Evolutionary conservation across 164 flowering plant species (phyloP), one percentile per base, ranked within the genome.

Genomic region (Nymphaea thermarum): DNA sequence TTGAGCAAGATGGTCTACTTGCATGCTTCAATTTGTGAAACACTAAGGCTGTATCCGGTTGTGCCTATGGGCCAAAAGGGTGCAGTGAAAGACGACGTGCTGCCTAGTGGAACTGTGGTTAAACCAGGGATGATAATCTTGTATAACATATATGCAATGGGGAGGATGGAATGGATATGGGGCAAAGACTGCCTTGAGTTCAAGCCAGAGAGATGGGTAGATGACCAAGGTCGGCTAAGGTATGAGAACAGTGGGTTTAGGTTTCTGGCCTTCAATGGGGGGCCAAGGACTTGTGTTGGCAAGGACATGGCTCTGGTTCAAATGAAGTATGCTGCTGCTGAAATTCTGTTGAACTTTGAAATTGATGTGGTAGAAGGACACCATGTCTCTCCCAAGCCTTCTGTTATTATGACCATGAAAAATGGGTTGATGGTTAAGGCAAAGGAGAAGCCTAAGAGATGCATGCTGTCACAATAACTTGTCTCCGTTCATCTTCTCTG

Each of bases 121-220:
- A 61, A 53, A 66, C 76, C 73, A 17, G 82, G 82, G 43, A 79
- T 76, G 44, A 78, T 83, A 16, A 80, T 82, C 17, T 79, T 84
- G 7, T 84, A 84, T 45, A 75, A 71, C 60, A 80, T 83, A 0
- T 84, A 82, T 41, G 84, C 81, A 11, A 79, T 80, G 84, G 87
- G 85, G 43, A 77, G 82, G 67, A 79, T 80, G 81, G 84, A 79
- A 36, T 71, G 75, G 14, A n/a, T 84, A 12, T 83, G 87, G 85
- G 87, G 87, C n/a, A 55, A 77, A 44, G 82, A 84, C 74, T 64
- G 80, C 62, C 7, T 64, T 5, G 80, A 80, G 59, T 84, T 79
- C 71, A 77, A 71, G 73, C 85, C 83, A 0, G 83, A 82, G 73
- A 74, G 85, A 61, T 82, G 85, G 85, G 67, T 80, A 12, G 65